Evolutionary conservation across 305 asterid genomes (phyloP).

Genomic region (Caryopteris hybrid): DNA sequence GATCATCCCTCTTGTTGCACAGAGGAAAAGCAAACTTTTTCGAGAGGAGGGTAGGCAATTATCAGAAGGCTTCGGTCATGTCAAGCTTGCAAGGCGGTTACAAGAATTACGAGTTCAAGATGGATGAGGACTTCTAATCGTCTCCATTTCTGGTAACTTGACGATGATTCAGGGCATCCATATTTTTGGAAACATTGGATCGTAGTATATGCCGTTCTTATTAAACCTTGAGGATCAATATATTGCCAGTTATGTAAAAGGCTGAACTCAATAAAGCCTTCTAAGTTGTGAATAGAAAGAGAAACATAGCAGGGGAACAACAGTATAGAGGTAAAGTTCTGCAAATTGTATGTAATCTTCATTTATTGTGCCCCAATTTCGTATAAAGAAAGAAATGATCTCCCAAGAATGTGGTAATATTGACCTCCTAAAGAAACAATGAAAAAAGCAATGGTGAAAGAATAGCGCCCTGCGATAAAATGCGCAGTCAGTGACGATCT

Average conservation of each 20-base stretch:
- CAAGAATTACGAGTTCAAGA: conserved; percentile 50
- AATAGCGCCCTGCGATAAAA: conserved; percentile 18
- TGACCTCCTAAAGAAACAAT: conserved; percentile 21
- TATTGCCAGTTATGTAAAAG: background rate
- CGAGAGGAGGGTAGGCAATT: conserved; percentile 69
- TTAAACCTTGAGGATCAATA: background rate
- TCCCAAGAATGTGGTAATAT: conserved; percentile 5
- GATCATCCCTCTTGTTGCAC: background rate
- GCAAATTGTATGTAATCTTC: background rate
- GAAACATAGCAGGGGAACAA: background rate
- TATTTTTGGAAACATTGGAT: background rate
- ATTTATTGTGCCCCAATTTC: background rate
- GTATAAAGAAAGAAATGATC: background rate
- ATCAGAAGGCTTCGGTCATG: conserved; percentile 75
- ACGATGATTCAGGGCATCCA: conserved; percentile 16
- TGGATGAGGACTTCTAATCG: conserved; percentile 65
- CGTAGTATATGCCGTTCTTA: background rate
- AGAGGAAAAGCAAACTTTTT: conserved; percentile 78
- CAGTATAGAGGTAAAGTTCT: background rate
- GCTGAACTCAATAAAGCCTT: too few relatives aligned
- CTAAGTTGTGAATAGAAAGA: too few relatives aligned
- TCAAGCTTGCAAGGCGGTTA: conserved; percentile 48
- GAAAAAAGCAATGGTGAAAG: conserved; percentile 18
- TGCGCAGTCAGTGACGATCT: conserved; percentile 45
- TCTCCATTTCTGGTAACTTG: background rate